phyloP scores from a whole-genome alignment of 2,329 filamentous ascomycete species.

The Metarhizium sp. region DNA sequence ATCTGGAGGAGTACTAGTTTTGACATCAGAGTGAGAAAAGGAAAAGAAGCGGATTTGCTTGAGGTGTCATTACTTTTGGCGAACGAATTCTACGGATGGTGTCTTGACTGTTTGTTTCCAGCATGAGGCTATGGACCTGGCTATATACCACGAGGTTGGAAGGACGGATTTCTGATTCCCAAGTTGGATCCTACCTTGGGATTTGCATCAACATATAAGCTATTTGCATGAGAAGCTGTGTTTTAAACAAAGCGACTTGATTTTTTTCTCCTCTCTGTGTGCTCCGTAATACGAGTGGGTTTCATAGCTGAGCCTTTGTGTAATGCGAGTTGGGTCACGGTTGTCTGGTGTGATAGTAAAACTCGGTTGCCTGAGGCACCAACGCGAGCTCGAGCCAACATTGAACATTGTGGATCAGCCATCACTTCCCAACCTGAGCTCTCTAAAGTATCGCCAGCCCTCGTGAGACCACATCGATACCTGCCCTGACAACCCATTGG shows the following conservation, averaged over 20 bases:
- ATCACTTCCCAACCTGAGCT: neutral
- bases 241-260: neutral
- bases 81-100: neutral
- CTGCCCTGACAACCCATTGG: neutral
- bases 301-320: too few species aligned
- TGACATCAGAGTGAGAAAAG: slow-evolving; percentile 4
- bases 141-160: neutral
- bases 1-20: slow-evolving; percentile 1
- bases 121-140: neutral
- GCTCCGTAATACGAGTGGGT: too few species aligned
- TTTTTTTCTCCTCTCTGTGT: too few species aligned
- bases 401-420: neutral
- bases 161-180: neutral
- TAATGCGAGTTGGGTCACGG: too few species aligned
- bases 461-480: neutral
- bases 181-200: neutral
- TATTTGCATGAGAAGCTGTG: neutral
- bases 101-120: neutral
- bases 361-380: slow-evolving; percentile 1
- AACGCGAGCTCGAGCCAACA: too few species aligned
- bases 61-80: neutral
- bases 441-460: neutral
- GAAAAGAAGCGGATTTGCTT: slow-evolving; percentile 5
- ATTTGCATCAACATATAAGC: neutral
- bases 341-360: too few species aligned